These are phyloP conservation scores for Corinectria fuckeliana DNA, from an alignment of 2,329 filamentous ascomycete genomes.

Conservation along the genomic window DNA sequence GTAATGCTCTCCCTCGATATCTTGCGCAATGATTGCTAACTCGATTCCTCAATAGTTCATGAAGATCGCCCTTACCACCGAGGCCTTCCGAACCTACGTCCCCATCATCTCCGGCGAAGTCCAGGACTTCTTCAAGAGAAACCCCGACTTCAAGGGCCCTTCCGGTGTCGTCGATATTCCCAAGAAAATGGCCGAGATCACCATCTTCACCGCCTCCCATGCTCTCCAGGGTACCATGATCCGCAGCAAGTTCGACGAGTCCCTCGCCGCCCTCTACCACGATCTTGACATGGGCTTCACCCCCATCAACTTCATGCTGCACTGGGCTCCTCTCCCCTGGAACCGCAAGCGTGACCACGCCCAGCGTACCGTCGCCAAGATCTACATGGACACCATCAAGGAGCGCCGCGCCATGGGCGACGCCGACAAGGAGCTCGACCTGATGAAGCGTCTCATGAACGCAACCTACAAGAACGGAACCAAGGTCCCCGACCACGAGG, in stretches of 20 bases:
- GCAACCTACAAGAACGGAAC: constrained; percentile 84
- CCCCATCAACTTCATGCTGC: constrained; percentile 87
- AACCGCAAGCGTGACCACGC: constrained; percentile 83
- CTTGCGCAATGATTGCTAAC: constrained; percentile 23
- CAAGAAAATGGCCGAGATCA: constrained; percentile 81
- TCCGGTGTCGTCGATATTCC: constrained; percentile 75
- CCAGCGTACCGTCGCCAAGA: constrained; percentile 79
- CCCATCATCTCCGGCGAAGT: constrained; percentile 79
- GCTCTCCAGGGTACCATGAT: constrained; percentile 86
- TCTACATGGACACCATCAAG: constrained; percentile 83
- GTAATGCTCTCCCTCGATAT: constrained; percentile 18
- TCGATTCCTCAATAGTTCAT: constrained; percentile 64
- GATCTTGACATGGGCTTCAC: constrained; percentile 90
- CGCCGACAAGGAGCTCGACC: constrained; percentile 68
- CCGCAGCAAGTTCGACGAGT: constrained; percentile 78
- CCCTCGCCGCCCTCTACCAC: constrained; percentile 83
- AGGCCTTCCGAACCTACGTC: constrained; percentile 78
- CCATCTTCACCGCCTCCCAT: constrained; percentile 88
- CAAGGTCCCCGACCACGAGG: constrained; percentile 79
- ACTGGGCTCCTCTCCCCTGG: constrained; percentile 88
- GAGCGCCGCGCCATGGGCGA: constrained; percentile 64
- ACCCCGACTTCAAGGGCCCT: constrained; percentile 69
- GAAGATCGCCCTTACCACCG: constrained; percentile 79
- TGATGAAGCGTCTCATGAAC: constrained; percentile 91
- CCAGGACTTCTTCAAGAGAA: constrained; percentile 73